A percentile compares a stretch with the other conserved stretches of the same genome.
phyloP scores from a whole-genome alignment of 805 yeast species.

The Candida anglica region DNA sequence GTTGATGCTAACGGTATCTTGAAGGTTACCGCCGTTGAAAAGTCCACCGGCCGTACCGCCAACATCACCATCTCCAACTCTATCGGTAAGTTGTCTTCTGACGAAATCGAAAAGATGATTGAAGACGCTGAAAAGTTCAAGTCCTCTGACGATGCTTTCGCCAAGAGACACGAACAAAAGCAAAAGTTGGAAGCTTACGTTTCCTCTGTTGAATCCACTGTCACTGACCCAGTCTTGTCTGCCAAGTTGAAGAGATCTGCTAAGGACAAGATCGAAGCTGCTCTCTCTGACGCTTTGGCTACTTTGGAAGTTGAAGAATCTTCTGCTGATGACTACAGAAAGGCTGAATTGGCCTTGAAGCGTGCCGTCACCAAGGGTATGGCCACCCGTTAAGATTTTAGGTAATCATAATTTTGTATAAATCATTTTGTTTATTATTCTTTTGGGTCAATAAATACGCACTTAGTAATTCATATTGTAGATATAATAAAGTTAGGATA shows the following conservation, averaged over 20 bases:
- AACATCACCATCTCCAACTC: conserved; percentile 49
- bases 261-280: conserved; percentile 95
- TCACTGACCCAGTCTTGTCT: conserved; percentile 97
- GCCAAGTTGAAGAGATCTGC: conserved; percentile 97
- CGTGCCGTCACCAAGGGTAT: conserved; percentile 99
- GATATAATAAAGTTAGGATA: too few species aligned
- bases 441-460: conserved; percentile 8
- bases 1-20: conserved; percentile 50
- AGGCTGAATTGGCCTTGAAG: conserved; percentile 98
- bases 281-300: conserved; percentile 96
- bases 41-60: conserved; percentile 47
- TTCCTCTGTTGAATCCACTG: conserved; percentile 89
- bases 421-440: conserved; percentile 5
- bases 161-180: conserved; percentile 99
- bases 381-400: conserved; percentile 85
- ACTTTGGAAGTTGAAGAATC: conserved; percentile 97
- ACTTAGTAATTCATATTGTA: not conserved
- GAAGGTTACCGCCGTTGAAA: conserved; percentile 47
- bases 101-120: conserved; percentile 47
- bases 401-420: conserved; percentile 4
- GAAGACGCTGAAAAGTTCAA: conserved; percentile 63
- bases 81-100: conserved; percentile 47
- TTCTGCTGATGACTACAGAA: conserved; percentile 95
- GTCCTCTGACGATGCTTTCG: conserved; percentile 98
- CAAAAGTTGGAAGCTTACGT: conserved; percentile 99